Base-by-base conservation (phyloP, 2,329 filamentous ascomycete genomes). In the Volutella citrinella region DNA sequence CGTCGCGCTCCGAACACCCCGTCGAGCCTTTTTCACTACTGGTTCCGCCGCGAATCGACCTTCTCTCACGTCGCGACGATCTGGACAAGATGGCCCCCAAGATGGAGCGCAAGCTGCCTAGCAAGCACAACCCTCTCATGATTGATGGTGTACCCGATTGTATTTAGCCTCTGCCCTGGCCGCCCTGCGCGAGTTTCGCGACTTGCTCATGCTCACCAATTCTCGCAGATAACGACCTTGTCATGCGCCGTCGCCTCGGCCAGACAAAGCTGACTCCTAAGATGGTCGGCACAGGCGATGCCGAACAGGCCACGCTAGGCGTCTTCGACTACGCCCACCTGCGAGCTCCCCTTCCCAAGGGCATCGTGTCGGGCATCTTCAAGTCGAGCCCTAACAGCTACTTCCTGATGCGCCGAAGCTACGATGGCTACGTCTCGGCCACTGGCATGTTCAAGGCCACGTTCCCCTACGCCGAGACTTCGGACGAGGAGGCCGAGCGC, bases 311-410 rank as follows among this genome's bases (percentile, higher is more conserved):
- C 48, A 81, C 84, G 49, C 71, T 93, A 41, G 88, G 87, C 32
- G 80, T 83, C 28, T 95, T 98, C 60, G 93, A 97, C 64, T 98
- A 98, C 63, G 91, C 90, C 46, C 93, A 98, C 60, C 74, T 98
- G 30, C 85, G 91, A 56, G 91, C 90, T 41, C 91, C 93, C 11
- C 69, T 98, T 28, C 93, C 93, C 30, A 93, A 90, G 64, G 89
- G 93, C 46, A 82, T 97, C 49, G 79, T 82, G 18, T 95, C 90
- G 6, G 93, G 93, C 56, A 94, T 98, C 54, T 97, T 97, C 70
- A 84, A 87, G 55, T 83, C 82, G 40, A 82, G 82, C 58, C 91
- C 93, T 6, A 88, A 88, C 60, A 93, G 87, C 49, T 98, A 98
- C 66, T 98, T 97, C 63, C 69, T 98, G 51, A 98, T 98, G 87